Percentiles rank a stretch among this genome's conserved stretches.
Conservation (phyloP, 75 land plant species). For the Picea sitchensis region DNA sequence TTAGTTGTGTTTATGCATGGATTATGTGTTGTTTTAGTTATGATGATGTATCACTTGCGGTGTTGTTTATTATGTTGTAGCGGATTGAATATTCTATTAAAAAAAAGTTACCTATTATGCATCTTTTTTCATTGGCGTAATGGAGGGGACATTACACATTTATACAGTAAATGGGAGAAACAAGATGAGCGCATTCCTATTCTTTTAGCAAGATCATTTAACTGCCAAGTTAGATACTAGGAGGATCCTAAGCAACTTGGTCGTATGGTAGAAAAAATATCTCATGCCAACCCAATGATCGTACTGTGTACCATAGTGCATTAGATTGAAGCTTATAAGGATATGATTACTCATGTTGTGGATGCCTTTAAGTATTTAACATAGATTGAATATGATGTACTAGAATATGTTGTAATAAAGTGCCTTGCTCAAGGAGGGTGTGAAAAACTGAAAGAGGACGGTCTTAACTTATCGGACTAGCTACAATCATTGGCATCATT, state of each 20-base stretch:
- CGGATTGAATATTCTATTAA: no score
- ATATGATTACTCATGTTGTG: slow-evolving; percentile 98
- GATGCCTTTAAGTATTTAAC: slow-evolving; percentile 99
- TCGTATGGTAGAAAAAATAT: no score
- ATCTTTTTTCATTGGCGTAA: no score
- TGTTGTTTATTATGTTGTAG: no score
- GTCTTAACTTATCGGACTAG: slow-evolving; percentile 98
- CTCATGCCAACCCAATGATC: no score
- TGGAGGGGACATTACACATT: slow-evolving; percentile 79
- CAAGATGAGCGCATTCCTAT: slow-evolving; percentile 93
- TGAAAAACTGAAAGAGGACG: slow-evolving; percentile 95
- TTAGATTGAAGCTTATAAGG: slow-evolving; percentile 99
- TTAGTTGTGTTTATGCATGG: no score
- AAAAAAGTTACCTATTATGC: no score
- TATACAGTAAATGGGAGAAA: slow-evolving; percentile 99
- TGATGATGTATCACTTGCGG: no score
- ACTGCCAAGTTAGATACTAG: slow-evolving; percentile 98
- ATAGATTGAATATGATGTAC: slow-evolving; percentile 95
- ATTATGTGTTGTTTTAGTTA: no score
- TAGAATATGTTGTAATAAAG: slow-evolving; percentile 97
- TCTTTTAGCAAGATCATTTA: slow-evolving; percentile 86
- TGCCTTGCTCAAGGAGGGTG: slow-evolving; percentile 97
- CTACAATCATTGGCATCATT: slow-evolving; percentile 98
- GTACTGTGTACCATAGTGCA: slow-evolving; percentile 96
- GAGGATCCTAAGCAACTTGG: slow-evolving; percentile 97